These are phyloP conservation scores for Clitopilus passeckerianus DNA, from an alignment of 768 basidiomycete species.

Conservation along the genomic window DNA sequence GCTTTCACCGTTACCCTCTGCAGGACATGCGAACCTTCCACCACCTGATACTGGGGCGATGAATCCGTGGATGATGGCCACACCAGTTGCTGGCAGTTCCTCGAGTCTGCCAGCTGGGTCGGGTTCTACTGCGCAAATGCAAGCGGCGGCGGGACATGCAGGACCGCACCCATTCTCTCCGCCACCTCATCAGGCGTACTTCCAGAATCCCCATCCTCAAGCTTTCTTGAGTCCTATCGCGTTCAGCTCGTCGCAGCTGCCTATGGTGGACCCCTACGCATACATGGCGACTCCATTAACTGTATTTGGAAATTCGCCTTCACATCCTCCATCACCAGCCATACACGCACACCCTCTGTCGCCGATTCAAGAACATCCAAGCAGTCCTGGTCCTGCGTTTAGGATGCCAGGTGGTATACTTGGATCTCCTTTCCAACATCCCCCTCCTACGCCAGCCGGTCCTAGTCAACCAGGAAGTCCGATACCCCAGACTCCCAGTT, in stretches of 20 bases:
- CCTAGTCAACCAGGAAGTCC: neutral
- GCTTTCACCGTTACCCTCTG: neutral
- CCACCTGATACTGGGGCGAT: neutral
- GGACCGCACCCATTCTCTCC: neutral
- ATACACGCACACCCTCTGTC: neutral
- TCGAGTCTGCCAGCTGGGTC: neutral
- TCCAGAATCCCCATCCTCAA: neutral
- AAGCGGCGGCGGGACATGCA: neutral
- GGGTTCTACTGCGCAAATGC: neutral
- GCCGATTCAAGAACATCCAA: neutral
- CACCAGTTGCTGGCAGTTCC: neutral
- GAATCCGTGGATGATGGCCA: neutral
- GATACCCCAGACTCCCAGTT: neutral
- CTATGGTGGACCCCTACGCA: neutral
- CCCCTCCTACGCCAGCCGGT: neutral
- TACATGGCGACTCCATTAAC: neutral
- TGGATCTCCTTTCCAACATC: neutral
- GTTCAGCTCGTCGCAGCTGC: neutral
- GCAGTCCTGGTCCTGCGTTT: neutral
- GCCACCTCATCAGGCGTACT: neutral
- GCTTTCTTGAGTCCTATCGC: neutral
- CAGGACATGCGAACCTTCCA: neutral
- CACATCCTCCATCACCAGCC: neutral
- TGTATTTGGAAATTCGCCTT: neutral
- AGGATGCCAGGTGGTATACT: neutral